Evolutionary conservation across 345 rosid genomes (phyloP).

Genomic region (Camelina neglecta): DNA sequence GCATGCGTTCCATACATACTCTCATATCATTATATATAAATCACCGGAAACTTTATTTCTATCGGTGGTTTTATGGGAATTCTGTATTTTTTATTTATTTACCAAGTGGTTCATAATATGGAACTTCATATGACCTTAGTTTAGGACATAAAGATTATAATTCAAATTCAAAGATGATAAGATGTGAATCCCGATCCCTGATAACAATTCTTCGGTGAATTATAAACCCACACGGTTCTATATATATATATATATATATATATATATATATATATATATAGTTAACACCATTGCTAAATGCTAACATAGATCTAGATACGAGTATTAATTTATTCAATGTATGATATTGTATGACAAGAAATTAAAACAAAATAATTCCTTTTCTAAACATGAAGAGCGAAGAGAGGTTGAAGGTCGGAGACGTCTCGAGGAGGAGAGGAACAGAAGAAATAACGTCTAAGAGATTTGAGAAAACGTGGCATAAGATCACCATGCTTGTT

Average conservation of each 20-base stretch:
- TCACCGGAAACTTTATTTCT: no score
- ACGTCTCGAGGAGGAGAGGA: slow-evolving; percentile 7
- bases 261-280: background rate
- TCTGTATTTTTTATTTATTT: background rate
- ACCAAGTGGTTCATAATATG: background rate
- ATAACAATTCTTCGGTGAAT: background rate
- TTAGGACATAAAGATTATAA: background rate
- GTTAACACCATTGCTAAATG: background rate
- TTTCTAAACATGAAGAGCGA: slow-evolving; percentile 8
- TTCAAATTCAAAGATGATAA: background rate
- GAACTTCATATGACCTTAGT: background rate
- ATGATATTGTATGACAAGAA: background rate
- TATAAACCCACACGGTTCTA: background rate
- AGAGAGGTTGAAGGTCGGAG: slow-evolving; percentile 24
- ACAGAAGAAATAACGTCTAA: slow-evolving; percentile 31
- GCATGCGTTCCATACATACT: no score
- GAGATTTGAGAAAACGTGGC: slow-evolving; percentile 35
- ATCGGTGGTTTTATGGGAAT: background rate
- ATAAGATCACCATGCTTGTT: slow-evolving; percentile 27
- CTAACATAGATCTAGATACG: background rate
- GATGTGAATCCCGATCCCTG: background rate
- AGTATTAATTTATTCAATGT: background rate
- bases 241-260: background rate
- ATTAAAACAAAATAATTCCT: no score
- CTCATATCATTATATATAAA: no score